Evolutionary conservation across 805 yeast genomes (phyloP).

Genomic region (Grigorovia humatica): DNA sequence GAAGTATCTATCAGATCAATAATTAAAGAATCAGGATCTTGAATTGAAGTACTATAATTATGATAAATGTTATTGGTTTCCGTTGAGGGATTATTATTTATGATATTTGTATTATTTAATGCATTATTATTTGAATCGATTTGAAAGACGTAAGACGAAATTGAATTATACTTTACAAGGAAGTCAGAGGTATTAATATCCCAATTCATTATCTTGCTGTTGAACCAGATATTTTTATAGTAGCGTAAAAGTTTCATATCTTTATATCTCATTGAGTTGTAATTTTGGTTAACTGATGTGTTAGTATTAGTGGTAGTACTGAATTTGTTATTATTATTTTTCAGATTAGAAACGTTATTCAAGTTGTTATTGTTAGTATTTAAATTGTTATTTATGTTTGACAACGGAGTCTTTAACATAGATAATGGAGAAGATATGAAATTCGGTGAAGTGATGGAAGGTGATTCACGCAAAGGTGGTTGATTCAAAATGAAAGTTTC

Average conservation of each 20-base stretch:
- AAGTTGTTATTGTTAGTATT: neutral
- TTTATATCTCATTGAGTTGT: conserved; percentile 11
- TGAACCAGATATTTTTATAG: conserved; percentile 32
- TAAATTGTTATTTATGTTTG: neutral
- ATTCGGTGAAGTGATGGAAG: conserved; percentile 25
- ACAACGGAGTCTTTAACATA: conserved; percentile 9
- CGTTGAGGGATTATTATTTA: neutral
- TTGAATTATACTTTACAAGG: conserved; percentile 22
- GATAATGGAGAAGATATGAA: conserved; percentile 21
- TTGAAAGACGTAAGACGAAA: conserved; percentile 27
- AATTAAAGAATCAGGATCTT: conserved; percentile 12
- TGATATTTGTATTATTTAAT: conserved; percentile 3
- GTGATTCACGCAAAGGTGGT: conserved; percentile 14
- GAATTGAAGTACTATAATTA: neutral
- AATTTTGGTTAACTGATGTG: conserved; percentile 2
- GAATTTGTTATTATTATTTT: no score
- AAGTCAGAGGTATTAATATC: conserved; percentile 23
- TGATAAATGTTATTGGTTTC: neutral
- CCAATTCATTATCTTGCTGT: conserved; percentile 30
- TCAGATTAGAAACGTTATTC: neutral
- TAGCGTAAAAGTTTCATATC: conserved; percentile 25
- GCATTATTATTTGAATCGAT: conserved; percentile 5
- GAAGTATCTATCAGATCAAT: conserved; percentile 28
- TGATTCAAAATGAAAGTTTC: neutral
- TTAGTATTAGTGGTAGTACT: neutral